Evolutionary conservation across 768 basidiomycete species (phyloP), one percentile per base, ranked within the genome.

Genomic region (Leccinum disarticulatum): DNA sequence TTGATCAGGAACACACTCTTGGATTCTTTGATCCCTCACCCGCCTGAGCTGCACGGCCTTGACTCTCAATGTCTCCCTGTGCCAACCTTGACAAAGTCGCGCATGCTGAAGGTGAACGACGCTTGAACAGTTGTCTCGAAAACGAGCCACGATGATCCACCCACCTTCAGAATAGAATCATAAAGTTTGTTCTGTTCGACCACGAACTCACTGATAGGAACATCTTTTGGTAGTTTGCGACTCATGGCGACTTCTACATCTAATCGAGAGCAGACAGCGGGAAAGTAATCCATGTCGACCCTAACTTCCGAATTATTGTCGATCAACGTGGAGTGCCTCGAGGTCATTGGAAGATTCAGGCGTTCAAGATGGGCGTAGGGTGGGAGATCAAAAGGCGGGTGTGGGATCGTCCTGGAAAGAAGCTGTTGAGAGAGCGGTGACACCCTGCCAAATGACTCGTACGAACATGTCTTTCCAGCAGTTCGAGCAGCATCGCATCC

Each of bases 401-500:
- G 3, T 11, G 7, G 3, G 15, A 38, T 30, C 14, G 64, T 66
- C 57, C 64, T 66, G 27, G 19, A 11, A 55, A 35, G 14, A 15
- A 41, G n/a, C 36, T 17, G 36, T 2, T 31, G 41, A 66, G 38
- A 55, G 43, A 13, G 2, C 15, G 5, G 17, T 8, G 15, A 27
- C 8, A 25, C 1, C 15, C 6, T 41, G 7, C 14, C 9, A 13
- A 9, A 17, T 10, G 10, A 15, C 27, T 17, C 25, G 31, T 17
- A 59, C 61, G 17, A 30, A 66, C 65, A 66, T 54, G 25, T 53
- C 35, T 25, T 48, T 36, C 22, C 58, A 49, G 35, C 65, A 64
- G 3, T 19, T 7, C 9, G n/a, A 2, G 52, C 65, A 64, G 3
- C 52, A 53, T 50, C 59, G 62, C 55, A 64, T 57, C 46, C 11